These are phyloP conservation scores for Beauveria rudraprayagi DNA, from an alignment of 2,329 filamentous ascomycete species.

Conservation along the genomic window DNA sequence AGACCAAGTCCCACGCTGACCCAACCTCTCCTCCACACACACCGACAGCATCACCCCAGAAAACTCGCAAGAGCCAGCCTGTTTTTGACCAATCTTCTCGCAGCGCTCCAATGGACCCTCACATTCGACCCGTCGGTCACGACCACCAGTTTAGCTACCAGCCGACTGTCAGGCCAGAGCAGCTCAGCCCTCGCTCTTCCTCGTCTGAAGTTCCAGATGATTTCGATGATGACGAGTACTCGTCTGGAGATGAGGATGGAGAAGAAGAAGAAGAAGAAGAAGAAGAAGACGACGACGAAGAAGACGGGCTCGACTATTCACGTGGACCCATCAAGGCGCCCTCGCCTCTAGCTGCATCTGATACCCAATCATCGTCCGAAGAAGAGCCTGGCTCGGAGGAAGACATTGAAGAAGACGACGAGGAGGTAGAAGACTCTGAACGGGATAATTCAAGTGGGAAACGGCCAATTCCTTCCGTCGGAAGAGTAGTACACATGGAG, in stretches of 20 bases:
- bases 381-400: slow-evolving; percentile 1
- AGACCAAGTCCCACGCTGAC: slow-evolving; percentile 18
- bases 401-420: neutral
- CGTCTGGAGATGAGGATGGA: neutral
- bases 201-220: slow-evolving; percentile 16
- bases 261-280: too few relatives aligned
- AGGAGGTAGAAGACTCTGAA: neutral
- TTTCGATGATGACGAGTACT: slow-evolving; percentile 16
- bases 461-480: neutral
- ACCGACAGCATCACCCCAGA: slow-evolving; percentile 31
- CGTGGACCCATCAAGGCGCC: neutral
- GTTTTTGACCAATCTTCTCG: slow-evolving; percentile 23
- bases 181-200: slow-evolving; percentile 28
- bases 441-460: neutral
- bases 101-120: slow-evolving; percentile 27
- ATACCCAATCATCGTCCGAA: neutral
- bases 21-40: slow-evolving; percentile 42
- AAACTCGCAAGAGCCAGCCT: slow-evolving; percentile 26
- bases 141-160: slow-evolving; percentile 36
- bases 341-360: neutral
- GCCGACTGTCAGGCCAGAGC: slow-evolving; percentile 25
- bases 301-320: neutral
- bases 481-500: neutral
- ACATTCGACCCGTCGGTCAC: slow-evolving; percentile 34
- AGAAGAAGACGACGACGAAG: too few relatives aligned